phyloP scores from a whole-genome alignment of 176 grass and related monocot genomes.

The Aegilops umbellulata region DNA sequence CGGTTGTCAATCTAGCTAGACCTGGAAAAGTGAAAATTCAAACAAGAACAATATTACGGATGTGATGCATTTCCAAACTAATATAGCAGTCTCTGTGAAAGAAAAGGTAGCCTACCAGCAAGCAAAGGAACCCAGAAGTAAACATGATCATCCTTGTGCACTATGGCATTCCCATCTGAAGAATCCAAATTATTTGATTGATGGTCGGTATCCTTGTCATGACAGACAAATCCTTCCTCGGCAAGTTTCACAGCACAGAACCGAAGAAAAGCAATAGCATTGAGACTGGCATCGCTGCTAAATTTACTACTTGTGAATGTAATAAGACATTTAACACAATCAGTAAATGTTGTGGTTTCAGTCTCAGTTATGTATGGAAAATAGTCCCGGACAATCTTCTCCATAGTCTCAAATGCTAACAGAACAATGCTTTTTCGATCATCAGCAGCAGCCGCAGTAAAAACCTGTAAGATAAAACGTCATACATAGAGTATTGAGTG shows the following conservation, averaged over 20 bases:
- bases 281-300: conserved; percentile 93
- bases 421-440: conserved; percentile 96
- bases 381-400: conserved; percentile 98
- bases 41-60: conserved; percentile 21
- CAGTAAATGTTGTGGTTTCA: conserved; percentile 92
- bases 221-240: conserved; percentile 75
- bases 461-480: conserved; percentile 60
- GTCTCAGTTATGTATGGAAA: conserved; percentile 99
- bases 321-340: conserved; percentile 98
- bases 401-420: conserved; percentile 97
- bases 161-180: conserved; percentile 44
- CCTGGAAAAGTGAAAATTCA: conserved; percentile 45
- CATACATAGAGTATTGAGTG: conserved; percentile 13
- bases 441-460: conserved; percentile 81
- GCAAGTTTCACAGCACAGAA: conserved; percentile 97
- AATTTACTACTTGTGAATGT: conserved; percentile 98
- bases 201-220: conserved; percentile 55
- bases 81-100: conserved; percentile 13
- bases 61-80: conserved; percentile 17
- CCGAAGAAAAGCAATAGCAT: conserved; percentile 98
- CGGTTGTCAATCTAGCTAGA: conserved; percentile 83
- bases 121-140: conserved; percentile 97
- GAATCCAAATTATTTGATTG: conserved; percentile 50
- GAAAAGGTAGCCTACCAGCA: conserved; percentile 51
- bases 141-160: conserved; percentile 83